phyloP scores from a whole-genome alignment of 257 asterid species.

The Nemophila menziesii region DNA sequence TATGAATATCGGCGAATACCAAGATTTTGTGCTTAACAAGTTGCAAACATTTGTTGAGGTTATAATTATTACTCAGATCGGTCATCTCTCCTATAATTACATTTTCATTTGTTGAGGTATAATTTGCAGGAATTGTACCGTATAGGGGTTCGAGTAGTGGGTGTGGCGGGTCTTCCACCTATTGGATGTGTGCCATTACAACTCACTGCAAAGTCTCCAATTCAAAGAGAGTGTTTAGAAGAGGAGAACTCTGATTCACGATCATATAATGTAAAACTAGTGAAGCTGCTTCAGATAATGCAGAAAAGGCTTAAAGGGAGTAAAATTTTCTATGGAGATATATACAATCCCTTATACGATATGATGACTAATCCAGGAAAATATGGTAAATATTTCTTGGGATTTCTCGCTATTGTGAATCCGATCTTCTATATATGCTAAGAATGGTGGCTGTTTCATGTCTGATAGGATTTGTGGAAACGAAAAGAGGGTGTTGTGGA shows the following conservation, averaged over 20 bases:
- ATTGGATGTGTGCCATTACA: constrained; percentile 62
- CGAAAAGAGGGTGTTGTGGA: constrained; percentile 59
- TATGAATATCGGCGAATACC: constrained; percentile 32
- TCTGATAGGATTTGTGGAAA: constrained; percentile 37
- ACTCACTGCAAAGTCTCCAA: constrained; percentile 29
- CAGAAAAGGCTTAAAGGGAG: constrained; percentile 33
- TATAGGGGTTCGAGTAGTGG: constrained; percentile 48
- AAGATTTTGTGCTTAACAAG: constrained; percentile 35
- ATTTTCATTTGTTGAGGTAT: background rate
- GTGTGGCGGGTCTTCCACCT: constrained; percentile 64
- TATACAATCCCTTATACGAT: constrained; percentile 33
- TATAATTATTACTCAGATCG: background rate
- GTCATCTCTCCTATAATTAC: background rate
- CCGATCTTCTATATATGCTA: background rate
- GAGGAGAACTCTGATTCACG: constrained; percentile 39
- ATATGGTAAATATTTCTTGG: constrained; percentile 25
- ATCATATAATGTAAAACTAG: constrained; percentile 38
- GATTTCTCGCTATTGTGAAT: too few relatives aligned
- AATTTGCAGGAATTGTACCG: constrained; percentile 30
- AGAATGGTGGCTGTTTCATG: background rate
- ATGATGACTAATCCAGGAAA: constrained; percentile 39
- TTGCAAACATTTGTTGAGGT: constrained; percentile 24
- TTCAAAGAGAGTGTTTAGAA: constrained; percentile 26
- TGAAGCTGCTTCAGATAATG: constrained; percentile 23
- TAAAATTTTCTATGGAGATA: constrained; percentile 37